These are phyloP conservation scores for Candida pseudocylindracea DNA, from an alignment of 1,139 yeast genomes.

Conservation along the genomic window DNA sequence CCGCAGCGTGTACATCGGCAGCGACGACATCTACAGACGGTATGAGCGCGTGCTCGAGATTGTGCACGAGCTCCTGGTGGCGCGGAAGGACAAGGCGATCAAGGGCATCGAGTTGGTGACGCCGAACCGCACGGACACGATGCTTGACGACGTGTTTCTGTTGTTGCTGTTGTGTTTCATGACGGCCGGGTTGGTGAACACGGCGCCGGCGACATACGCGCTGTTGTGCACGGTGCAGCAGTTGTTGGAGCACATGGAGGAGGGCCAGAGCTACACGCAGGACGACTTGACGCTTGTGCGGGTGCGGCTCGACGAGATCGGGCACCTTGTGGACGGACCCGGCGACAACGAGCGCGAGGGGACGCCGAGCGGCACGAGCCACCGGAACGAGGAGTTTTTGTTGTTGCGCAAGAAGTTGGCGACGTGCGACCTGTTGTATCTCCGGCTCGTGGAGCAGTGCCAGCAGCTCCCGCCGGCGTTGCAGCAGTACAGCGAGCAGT, in stretches of 20 bases:
- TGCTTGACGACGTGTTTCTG: slow-evolving; percentile 81
- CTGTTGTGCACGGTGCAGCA: slow-evolving; percentile 70
- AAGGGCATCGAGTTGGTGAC: slow-evolving; percentile 16
- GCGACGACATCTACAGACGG: slow-evolving; percentile 34
- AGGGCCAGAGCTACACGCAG: slow-evolving; percentile 59
- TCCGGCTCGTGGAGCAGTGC: slow-evolving; percentile 26
- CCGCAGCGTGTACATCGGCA: slow-evolving; percentile 36
- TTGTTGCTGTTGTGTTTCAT: slow-evolving; percentile 65
- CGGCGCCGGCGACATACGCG: slow-evolving; percentile 88
- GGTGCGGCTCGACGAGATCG: slow-evolving; percentile 46
- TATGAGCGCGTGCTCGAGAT: slow-evolving; percentile 28
- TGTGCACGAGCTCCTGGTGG: slow-evolving; percentile 24
- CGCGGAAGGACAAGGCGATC: slow-evolving; percentile 25
- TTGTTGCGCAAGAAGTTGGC: slow-evolving; percentile 35
- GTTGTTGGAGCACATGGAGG: slow-evolving; percentile 59
- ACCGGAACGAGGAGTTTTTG: slow-evolving; percentile 30
- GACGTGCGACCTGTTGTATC: slow-evolving; percentile 31
- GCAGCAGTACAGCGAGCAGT: slow-evolving; percentile 23
- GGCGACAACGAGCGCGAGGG: slow-evolving; percentile 2
- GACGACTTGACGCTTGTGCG: slow-evolving; percentile 66
- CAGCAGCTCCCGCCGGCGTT: slow-evolving; percentile 33
- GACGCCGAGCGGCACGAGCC: slow-evolving; percentile 4
- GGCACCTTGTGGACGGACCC: slow-evolving; percentile 27
- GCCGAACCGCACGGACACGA: slow-evolving; percentile 33
- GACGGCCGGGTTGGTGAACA: slow-evolving; percentile 74